phyloP scores from a whole-genome alignment of 805 yeast species.

The Saccharomycopsis olivae region DNA sequence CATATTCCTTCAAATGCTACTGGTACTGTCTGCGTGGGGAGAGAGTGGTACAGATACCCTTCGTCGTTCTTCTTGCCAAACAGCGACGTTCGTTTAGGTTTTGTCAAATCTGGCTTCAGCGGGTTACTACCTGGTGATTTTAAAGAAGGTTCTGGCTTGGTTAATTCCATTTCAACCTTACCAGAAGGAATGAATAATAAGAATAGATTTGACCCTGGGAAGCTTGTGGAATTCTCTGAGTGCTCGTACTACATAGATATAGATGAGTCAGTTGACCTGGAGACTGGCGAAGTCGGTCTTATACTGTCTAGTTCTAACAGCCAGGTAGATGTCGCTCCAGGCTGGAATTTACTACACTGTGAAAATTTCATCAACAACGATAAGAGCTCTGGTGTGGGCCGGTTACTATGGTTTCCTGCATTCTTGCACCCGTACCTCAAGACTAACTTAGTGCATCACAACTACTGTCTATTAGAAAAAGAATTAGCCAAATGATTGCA shows the following conservation, averaged over 20 bases:
- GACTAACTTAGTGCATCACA: conserved; percentile 33
- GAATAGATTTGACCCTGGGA: conserved; percentile 53
- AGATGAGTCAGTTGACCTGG: conserved; percentile 34
- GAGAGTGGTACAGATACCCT: conserved; percentile 94
- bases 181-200: conserved; percentile 68
- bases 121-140: conserved; percentile 89
- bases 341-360: conserved; percentile 43
- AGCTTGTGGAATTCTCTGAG: conserved; percentile 34
- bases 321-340: conserved; percentile 12
- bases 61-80: conserved; percentile 68
- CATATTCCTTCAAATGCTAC: conserved; percentile 26
- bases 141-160: conserved; percentile 30
- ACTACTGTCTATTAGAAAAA: conserved; percentile 31
- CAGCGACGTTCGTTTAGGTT: conserved; percentile 49
- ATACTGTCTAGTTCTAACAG: neutral
- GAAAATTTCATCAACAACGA: conserved; percentile 42
- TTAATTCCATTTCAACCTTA: conserved; percentile 31
- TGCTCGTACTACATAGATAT: conserved; percentile 73
- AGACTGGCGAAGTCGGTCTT: conserved; percentile 29
- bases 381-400: conserved; percentile 42
- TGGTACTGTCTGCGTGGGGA: conserved; percentile 72
- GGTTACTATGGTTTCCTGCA: conserved; percentile 42
- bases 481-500: neutral
- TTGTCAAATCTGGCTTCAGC: conserved; percentile 68
- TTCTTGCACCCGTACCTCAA: conserved; percentile 22